A percentile compares a stretch with the other conserved stretches of the same genome.
Conservation (phyloP, 192 early-diverging fungal species). For the Coemansia sp. region DNA sequence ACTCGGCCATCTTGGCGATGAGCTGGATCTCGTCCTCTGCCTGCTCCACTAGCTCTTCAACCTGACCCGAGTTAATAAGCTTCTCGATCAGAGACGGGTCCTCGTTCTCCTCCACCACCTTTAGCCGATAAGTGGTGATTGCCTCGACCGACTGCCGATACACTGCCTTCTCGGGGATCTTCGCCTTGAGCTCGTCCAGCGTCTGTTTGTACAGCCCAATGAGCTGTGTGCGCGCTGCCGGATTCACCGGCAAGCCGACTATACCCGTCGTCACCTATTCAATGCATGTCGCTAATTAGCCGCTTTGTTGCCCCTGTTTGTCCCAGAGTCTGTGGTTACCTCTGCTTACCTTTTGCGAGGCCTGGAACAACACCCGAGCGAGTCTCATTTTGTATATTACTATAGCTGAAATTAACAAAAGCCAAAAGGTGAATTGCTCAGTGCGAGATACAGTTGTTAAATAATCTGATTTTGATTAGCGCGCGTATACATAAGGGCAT, state of each 20-base stretch:
- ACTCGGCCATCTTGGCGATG: conserved; percentile 79
- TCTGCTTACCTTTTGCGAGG: conserved; percentile 36
- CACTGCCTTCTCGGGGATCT: conserved; percentile 72
- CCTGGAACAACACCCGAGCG: conserved; percentile 40
- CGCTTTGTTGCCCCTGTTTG: no score
- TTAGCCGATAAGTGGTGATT: conserved; percentile 72
- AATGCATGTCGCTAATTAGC: neutral
- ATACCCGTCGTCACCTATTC: conserved; percentile 73
- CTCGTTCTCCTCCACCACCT: conserved; percentile 71
- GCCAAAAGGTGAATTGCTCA: neutral
- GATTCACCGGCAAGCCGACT: conserved; percentile 83
- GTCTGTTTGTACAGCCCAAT: conserved; percentile 80
- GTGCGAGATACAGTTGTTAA: neutral
- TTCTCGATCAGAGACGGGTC: conserved; percentile 76
- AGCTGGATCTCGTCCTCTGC: conserved; percentile 88
- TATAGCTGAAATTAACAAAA: neutral
- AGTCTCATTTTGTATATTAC: conserved; percentile 28
- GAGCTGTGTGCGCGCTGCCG: conserved; percentile 81
- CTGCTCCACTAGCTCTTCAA: conserved; percentile 88
- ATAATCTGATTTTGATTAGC: neutral
- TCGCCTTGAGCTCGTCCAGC: conserved; percentile 63
- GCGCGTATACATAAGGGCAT: neutral
- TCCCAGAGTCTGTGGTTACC: no score
- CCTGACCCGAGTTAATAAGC: conserved; percentile 74
- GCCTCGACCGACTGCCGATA: conserved; percentile 83